These are phyloP conservation scores for Fusarium pininemorale DNA, from an alignment of 2,329 filamentous ascomycete genomes.

Conservation along the genomic window DNA sequence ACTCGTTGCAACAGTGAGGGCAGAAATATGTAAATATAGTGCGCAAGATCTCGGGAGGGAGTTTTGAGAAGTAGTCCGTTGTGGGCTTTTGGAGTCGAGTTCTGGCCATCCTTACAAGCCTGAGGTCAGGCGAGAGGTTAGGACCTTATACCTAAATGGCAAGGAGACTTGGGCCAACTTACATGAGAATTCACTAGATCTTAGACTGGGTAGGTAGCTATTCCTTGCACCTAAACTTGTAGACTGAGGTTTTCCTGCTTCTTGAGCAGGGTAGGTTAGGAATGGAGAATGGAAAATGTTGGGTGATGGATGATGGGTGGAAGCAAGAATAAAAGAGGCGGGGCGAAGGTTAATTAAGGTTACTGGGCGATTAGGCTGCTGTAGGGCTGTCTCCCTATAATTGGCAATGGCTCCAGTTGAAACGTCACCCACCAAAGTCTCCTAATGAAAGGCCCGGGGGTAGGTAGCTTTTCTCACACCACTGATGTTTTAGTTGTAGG, in stretches of 20 bases:
- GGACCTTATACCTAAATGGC: not conserved
- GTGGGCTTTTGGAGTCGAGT: not conserved
- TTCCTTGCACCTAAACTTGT: fast-evolving
- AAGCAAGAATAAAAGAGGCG: not conserved
- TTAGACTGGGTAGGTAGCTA: fast-evolving
- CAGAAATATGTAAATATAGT: not conserved
- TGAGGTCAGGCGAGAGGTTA: not conserved
- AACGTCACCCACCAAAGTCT: not conserved
- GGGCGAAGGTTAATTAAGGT: not conserved
- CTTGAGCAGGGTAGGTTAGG: not conserved
- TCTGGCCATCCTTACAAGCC: not conserved
- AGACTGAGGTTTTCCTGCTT: not conserved
- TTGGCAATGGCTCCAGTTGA: not conserved
- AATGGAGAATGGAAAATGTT: not conserved
- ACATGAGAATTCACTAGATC: not conserved
- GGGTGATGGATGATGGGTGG: not conserved
- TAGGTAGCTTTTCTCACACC: not conserved
- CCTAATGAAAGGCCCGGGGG: not conserved
- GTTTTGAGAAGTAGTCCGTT: not conserved
- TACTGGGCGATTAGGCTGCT: not conserved
- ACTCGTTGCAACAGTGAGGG: conserved; percentile 3
- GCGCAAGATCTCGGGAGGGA: not conserved
- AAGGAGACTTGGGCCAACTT: not conserved
- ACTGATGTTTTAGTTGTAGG: not conserved
- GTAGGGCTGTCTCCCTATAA: not conserved